Evolutionary conservation across 768 basidiomycete species (phyloP).

Genomic region (Xerocomellus dryophilus): DNA sequence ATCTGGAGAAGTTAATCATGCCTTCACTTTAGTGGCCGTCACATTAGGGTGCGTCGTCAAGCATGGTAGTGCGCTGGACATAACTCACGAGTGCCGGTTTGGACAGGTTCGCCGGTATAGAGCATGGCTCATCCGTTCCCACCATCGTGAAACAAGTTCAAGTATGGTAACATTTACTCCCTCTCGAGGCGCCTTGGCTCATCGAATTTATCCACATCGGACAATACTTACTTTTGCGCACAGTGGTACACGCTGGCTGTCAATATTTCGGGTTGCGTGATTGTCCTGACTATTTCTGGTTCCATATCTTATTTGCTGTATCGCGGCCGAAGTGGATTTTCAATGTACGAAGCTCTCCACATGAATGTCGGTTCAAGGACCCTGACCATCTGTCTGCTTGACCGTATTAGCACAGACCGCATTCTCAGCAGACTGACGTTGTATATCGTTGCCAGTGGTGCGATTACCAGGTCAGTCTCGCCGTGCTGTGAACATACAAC

Average conservation of each 20-base stretch:
- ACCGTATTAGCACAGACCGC: neutral
- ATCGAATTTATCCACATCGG: neutral
- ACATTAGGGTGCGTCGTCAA: neutral
- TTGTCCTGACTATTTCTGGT: neutral
- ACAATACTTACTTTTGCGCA: neutral
- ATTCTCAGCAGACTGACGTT: neutral
- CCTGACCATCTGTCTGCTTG: neutral
- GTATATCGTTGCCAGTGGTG: conserved; percentile 2
- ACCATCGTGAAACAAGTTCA: neutral
- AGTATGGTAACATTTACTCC: neutral
- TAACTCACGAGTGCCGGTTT: neutral
- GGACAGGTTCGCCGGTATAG: neutral
- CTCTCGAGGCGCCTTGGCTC: neutral
- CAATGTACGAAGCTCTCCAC: neutral
- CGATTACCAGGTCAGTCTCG: neutral
- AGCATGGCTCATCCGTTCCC: neutral
- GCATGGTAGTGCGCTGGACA: neutral
- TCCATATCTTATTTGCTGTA: conserved; percentile 1
- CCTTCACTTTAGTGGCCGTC: neutral
- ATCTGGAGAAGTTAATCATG: neutral
- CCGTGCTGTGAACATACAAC: neutral
- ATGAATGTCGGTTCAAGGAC: neutral
- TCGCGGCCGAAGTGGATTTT: neutral
- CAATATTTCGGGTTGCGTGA: neutral
- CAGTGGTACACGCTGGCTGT: neutral